Evolutionary conservation across 129 eudicot species (phyloP), one percentile per base, ranked within the genome.

Genomic region (Helichrysum umbraculigerum): DNA sequence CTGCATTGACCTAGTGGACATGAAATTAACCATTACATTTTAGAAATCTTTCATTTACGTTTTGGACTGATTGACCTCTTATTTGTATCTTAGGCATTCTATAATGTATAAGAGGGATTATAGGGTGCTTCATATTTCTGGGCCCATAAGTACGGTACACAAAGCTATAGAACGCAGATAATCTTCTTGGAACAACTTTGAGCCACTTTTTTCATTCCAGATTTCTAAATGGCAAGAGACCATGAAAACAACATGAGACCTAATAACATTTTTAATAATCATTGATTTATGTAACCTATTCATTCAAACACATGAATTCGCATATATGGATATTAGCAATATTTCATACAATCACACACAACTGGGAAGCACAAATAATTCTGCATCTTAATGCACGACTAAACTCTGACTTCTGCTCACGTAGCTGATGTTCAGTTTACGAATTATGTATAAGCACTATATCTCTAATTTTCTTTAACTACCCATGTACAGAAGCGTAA

Each of bases 401-500:
- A 10, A 37, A 29, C 33, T 58, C 14, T 2, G 8, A 20, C 21
- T 37, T 73, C 54, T 59, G 14, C 65, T 21, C 14, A 2, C 14
- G 65, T 59, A 1, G 21, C 17, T 59, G 65, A 59, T n/a, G 32
- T 21, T 59, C 21, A 21, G 30, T 2, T 21, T 3, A 59, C 65
- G 62, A 57, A 47, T 61, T 22, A 34, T 62, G 32, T 3, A 19
- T 66, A 59, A 25, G 11, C 22, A 44, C 44, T 16, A 21, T 12
- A 37, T 68, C 35, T 41, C 52, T 5, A 57, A 56, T 41, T 37
- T 17, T 62, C 22, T 20, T 52, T 0, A 75, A 21, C 66, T 68
- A 74, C 33, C 19, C 57, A 10, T 35, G 66, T 9, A 76, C 67
- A 58, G 87, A 69, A 77, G 88, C 88, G 66, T 75, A 86, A 30